A percentile compares a stretch with the other conserved stretches of the same genome.
Conservation (phyloP, 768 basidiomycete genomes). For the Paxillus rubicundulus region DNA sequence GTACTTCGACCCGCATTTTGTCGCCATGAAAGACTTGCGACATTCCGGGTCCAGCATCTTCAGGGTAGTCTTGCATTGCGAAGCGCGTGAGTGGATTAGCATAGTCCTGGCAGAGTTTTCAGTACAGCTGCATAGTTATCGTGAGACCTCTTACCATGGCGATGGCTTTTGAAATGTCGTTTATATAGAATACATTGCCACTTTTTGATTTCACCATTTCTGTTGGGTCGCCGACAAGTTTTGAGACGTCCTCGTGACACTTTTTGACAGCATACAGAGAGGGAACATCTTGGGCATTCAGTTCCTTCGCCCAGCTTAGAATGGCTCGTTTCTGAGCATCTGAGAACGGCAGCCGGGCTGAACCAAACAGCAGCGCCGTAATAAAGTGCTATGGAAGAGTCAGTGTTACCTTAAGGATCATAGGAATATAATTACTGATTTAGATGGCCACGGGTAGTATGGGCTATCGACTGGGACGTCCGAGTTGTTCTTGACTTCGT, state of each 20-base stretch:
- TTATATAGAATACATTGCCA: slow-evolving; percentile 28
- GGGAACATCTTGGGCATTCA: slow-evolving; percentile 25
- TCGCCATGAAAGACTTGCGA: slow-evolving; percentile 23
- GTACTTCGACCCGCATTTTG: slow-evolving; percentile 18
- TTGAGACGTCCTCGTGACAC: no score
- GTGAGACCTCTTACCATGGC: slow-evolving; percentile 9
- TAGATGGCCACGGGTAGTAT: background rate
- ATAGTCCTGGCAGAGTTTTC: no score
- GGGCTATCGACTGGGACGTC: no score
- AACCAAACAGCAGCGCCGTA: slow-evolving; percentile 29
- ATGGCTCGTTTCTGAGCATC: slow-evolving; percentile 25
- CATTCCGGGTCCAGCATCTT: slow-evolving; percentile 6
- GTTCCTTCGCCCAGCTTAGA: slow-evolving; percentile 25
- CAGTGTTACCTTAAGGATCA: no score
- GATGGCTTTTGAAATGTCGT: slow-evolving; percentile 7
- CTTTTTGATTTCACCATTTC: slow-evolving; percentile 16
- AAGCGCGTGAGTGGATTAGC: slow-evolving; percentile 19
- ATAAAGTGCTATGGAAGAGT: slow-evolving; percentile 19
- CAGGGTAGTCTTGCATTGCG: slow-evolving; percentile 12
- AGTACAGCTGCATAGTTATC: no score
- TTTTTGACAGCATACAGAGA: slow-evolving; percentile 15
- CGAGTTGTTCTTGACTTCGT: no score
- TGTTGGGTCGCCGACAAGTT: slow-evolving; percentile 20
- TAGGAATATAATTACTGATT: background rate
- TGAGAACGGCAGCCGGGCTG: slow-evolving; percentile 28